A percentile compares a stretch with the other conserved stretches of the same genome.
phyloP scores from a whole-genome alignment of 108 stramenopile species.

The Fragilaria radians region DNA sequence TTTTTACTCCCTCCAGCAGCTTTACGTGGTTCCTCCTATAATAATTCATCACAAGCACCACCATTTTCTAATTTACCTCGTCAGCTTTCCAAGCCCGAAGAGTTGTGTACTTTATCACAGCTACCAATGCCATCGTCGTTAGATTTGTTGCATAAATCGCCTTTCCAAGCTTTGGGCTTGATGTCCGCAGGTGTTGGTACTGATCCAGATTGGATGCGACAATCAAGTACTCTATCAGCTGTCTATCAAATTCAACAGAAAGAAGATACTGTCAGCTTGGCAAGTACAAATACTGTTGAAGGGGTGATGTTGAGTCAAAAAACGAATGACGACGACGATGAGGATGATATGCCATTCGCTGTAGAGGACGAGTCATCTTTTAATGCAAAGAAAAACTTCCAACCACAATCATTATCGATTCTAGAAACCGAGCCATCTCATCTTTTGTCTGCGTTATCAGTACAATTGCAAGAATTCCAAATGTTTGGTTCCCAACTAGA shows the following conservation, averaged over 20 bases:
- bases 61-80: not conserved
- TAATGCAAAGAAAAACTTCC: not conserved
- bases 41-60: not conserved
- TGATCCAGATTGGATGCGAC: not conserved
- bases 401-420: not conserved
- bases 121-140: conserved; percentile 16
- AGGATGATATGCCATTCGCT: conserved; percentile 58
- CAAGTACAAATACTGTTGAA: not conserved
- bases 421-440: not conserved
- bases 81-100: not conserved
- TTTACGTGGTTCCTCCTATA: too few species aligned
- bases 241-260: too few species aligned
- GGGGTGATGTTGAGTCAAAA: conserved; percentile 1
- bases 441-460: conserved; percentile 17
- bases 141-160: conserved; percentile 46
- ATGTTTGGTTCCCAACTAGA: conserved; percentile 32
- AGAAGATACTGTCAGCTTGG: too few species aligned
- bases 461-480: conserved; percentile 41
- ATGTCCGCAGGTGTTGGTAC: too few species aligned
- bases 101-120: not conserved
- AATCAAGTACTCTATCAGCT: not conserved
- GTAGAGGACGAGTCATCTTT: conserved; percentile 26
- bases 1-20: not conserved
- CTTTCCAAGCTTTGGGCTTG: conserved; percentile 36
- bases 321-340: conserved; percentile 8